A percentile compares a stretch with the other conserved stretches of the same genome.
These are phyloP conservation scores for Hypsizygus ulmarius DNA, from an alignment of 1,284 basidiomycete species.

Conservation along the genomic window DNA sequence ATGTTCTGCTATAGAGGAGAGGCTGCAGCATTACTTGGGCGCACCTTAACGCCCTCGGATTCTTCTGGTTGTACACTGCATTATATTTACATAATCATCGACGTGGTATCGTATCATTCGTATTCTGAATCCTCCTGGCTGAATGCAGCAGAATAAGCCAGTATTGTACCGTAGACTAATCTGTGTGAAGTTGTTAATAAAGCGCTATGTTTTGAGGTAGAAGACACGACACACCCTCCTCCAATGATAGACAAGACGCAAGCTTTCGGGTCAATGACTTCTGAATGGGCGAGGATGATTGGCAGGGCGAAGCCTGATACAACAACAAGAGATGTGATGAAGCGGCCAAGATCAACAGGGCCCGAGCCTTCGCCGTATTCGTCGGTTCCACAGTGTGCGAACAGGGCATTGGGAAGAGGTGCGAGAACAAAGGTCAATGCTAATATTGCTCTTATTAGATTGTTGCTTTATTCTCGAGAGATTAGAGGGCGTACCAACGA, in stretches of 20 bases:
- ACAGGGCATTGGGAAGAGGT: constrained; percentile 91
- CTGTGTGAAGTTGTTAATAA: constrained; percentile 33
- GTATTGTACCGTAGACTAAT: constrained; percentile 92
- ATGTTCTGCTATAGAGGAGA: too few species aligned
- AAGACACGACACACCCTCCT: constrained; percentile 62
- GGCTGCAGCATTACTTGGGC: background rate
- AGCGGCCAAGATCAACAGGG: constrained; percentile 82
- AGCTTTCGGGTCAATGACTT: constrained; percentile 82
- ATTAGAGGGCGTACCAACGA: constrained; percentile 76
- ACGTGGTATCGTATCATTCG: constrained; percentile 41
- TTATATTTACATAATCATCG: constrained; percentile 15
- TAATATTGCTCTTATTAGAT: constrained; percentile 30
- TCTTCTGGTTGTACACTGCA: constrained; percentile 11
- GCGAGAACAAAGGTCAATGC: constrained; percentile 95
- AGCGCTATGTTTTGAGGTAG: constrained; percentile 1
- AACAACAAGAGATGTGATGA: constrained; percentile 88
- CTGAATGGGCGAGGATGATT: constrained; percentile 88
- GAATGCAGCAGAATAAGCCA: constrained; percentile 85
- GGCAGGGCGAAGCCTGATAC: constrained; percentile 94
- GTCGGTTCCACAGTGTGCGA: constrained; percentile 79
- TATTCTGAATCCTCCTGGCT: constrained; percentile 74
- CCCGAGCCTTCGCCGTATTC: constrained; percentile 70
- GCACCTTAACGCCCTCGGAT: background rate
- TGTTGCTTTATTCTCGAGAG: background rate
- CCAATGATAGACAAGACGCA: constrained; percentile 94